A percentile compares a stretch with the other conserved stretches of the same genome.
These are phyloP conservation scores for Aspergillus carlsbadensis DNA, from an alignment of 495 filamentous ascomycete genomes.

Conservation along the genomic window DNA sequence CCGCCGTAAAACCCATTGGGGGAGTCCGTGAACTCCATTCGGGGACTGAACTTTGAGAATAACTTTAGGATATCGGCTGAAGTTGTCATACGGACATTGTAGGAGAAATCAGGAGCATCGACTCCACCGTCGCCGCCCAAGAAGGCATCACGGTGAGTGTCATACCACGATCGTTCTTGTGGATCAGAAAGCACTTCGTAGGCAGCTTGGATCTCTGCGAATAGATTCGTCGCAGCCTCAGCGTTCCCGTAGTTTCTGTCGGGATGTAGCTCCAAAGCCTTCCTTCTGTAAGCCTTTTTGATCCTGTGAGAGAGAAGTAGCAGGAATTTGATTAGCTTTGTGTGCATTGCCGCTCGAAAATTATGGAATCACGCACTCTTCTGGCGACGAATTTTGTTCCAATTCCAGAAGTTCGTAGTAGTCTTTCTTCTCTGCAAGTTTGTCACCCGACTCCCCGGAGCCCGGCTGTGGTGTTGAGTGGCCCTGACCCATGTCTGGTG, in stretches of 20 bases:
- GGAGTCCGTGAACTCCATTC: constrained; percentile 74
- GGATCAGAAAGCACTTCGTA: constrained; percentile 95
- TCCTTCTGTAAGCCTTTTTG: constrained; percentile 87
- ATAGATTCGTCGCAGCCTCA: constrained; percentile 76
- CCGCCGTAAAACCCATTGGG: constrained; percentile 79
- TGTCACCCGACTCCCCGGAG: constrained; percentile 17
- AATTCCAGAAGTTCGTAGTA: constrained; percentile 90
- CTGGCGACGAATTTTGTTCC: constrained; percentile 67
- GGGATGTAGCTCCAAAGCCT: constrained; percentile 90
- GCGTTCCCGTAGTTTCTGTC: constrained; percentile 90
- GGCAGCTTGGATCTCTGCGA: constrained; percentile 88
- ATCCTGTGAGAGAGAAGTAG: constrained; percentile 58
- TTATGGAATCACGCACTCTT: constrained; percentile 70
- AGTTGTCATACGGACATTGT: constrained; percentile 69
- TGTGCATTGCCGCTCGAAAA: too few species aligned
- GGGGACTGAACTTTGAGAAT: constrained; percentile 72
- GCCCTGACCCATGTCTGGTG: constrained; percentile 68
- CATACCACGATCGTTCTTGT: constrained; percentile 97
- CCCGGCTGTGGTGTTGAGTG: constrained; percentile 60
- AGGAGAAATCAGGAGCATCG: constrained; percentile 52
- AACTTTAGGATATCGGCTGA: constrained; percentile 71
- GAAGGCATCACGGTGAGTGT: constrained; percentile 85
- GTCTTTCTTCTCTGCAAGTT: constrained; percentile 60
- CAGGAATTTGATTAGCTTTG: not conserved
- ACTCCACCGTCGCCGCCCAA: constrained; percentile 54